Evolutionary conservation across 305 asterid genomes (phyloP).

Genomic region (Fraxinus latifolia): DNA sequence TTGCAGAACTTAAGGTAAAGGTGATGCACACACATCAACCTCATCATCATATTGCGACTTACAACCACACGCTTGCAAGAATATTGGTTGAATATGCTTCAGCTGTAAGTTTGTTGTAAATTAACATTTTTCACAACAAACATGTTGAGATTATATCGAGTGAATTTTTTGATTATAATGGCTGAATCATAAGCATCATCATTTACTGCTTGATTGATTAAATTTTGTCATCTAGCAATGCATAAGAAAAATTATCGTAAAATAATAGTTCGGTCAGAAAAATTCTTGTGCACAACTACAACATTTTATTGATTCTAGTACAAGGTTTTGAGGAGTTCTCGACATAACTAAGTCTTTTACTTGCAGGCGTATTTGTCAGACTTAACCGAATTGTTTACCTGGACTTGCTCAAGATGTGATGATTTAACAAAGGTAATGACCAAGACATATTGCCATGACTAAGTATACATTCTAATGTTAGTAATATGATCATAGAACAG

Average conservation of each 20-base stretch:
- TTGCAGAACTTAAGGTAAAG: constrained; percentile 58
- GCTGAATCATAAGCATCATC: background rate
- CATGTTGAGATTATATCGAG: constrained; percentile 10
- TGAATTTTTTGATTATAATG: background rate
- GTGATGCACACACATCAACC: constrained; percentile 38
- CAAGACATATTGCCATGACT: background rate
- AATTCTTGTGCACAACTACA: background rate
- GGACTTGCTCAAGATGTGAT: constrained; percentile 97
- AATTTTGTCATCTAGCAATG: constrained; percentile 5
- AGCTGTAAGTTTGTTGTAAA: constrained; percentile 57
- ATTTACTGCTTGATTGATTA: constrained; percentile 1
- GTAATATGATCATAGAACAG: constrained; percentile 8
- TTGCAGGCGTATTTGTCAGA: constrained; percentile 89
- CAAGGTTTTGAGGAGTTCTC: background rate
- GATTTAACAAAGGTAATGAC: constrained; percentile 63
- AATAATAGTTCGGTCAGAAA: background rate
- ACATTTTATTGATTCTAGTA: constrained; percentile 1
- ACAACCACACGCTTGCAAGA: constrained; percentile 79
- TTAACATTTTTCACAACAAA: background rate
- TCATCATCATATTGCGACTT: constrained; percentile 33
- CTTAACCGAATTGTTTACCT: constrained; percentile 71
- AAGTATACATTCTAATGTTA: background rate
- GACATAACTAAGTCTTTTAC: constrained; percentile 13
- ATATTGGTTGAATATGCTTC: constrained; percentile 89
- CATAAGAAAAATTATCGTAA: background rate